phyloP scores from a whole-genome alignment of 768 basidiomycete genomes.

The Kwoniella sp. region DNA sequence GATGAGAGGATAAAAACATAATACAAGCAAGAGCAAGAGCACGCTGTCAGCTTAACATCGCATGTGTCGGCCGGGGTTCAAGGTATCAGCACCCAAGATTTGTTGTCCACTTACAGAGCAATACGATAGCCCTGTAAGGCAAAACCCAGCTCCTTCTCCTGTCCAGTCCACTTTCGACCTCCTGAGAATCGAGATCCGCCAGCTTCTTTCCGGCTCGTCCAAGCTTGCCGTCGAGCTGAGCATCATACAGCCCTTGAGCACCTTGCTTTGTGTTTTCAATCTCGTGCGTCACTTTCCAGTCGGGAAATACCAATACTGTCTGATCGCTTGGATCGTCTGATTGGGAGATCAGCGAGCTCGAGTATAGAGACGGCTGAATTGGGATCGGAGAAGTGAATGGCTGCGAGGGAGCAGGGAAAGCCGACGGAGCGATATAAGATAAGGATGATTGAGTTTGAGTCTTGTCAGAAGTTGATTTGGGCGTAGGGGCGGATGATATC shows the following conservation, averaged over 20 bases:
- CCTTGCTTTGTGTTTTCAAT: slow-evolving; percentile 67
- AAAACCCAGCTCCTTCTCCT: slow-evolving; percentile 72
- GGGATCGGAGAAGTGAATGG: slow-evolving; percentile 59
- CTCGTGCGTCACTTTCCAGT: slow-evolving; percentile 79
- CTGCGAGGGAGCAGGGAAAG: slow-evolving; percentile 15
- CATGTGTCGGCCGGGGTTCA: too few relatives aligned
- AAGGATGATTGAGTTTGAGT: background rate
- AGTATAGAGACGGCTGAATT: slow-evolving; percentile 68
- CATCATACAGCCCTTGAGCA: slow-evolving; percentile 70
- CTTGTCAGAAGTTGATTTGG: slow-evolving; percentile 6
- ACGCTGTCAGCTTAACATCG: background rate
- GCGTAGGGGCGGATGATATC: slow-evolving; percentile 29
- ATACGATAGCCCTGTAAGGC: slow-evolving; percentile 85
- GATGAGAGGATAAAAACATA: background rate
- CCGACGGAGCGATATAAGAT: slow-evolving; percentile 21
- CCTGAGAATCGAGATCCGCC: background rate
- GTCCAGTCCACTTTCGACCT: slow-evolving; percentile 52
- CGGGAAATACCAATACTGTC: slow-evolving; percentile 86
- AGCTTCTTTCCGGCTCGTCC: slow-evolving; percentile 28
- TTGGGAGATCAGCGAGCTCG: slow-evolving; percentile 77
- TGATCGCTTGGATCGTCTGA: slow-evolving; percentile 68
- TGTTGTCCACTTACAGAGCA: slow-evolving; percentile 80
- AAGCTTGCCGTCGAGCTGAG: slow-evolving; percentile 63
- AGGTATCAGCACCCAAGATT: too few relatives aligned
- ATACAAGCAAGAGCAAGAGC: background rate